Base-by-base conservation (phyloP, 257 asterid species). In the Solanum chilense region DNA sequence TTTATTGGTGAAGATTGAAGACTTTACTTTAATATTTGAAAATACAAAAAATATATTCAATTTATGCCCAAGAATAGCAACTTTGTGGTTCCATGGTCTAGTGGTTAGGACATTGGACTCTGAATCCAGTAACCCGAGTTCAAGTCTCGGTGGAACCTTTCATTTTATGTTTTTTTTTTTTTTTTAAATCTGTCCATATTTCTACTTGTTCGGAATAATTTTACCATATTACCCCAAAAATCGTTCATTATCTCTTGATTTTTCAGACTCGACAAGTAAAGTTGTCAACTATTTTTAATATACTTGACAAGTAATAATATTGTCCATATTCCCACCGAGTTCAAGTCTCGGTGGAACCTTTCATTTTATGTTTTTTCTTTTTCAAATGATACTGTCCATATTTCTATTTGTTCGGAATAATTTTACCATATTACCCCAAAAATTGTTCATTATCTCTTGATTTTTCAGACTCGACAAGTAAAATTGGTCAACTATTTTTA, bases 51-150 rank as follows among this genome's bases (percentile, higher is more conserved):
- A 27, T 27, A 68, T 10, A 37, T 73, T 5, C 1, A 0, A 1
- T 12, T 3, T n/a, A 6, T 42, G 3, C 33, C 39, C 2, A 25
- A 3, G 0, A 2, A 0, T 0, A 1, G 2, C 0, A 29, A 4
- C 4, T 3, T 9, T 29, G 3, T 0, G 84, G 88, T 73, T 86
- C 90, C 90, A 91, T 91, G 90, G 93, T 89, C 91, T 89, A 88
- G 90, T 86, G 90, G 90, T 91, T 37, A 89, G 93, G 91, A 89
- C 91, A 89, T 85, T 91, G 91, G 92, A 88, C 92, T 91, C 92
- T 89, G 91, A 91, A 91, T 91, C 90, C 90, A 91, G 90, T 91
- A 91, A 83, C 93, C 90, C 90, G 92, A 91, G 91, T 89, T 89
- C 91, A 91, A 88, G 31, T 87, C 86, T 87, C 89, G 82, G 86